Evolutionary conservation across 176 grass and related monocot genomes (phyloP).

Genomic region (Canna indica): DNA sequence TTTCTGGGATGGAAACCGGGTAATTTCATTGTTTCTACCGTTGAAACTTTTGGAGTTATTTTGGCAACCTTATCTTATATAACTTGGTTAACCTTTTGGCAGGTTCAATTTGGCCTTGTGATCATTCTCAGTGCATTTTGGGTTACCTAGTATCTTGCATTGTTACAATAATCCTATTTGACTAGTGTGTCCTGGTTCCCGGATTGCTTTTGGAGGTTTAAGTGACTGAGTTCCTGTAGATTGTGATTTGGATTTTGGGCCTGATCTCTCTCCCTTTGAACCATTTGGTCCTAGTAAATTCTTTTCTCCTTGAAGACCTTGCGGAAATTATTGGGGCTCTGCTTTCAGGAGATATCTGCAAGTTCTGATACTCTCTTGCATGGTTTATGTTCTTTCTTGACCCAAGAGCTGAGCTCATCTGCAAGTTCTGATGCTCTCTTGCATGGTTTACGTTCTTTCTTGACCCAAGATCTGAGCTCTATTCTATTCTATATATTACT

Average conservation of each 20-base stretch:
- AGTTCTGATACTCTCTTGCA: background rate
- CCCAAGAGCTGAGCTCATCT: background rate
- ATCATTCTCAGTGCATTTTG: slow-evolving; percentile 6
- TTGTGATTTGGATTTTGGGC: background rate
- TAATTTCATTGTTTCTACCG: slow-evolving; percentile 25
- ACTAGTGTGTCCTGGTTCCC: background rate
- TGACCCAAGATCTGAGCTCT: background rate
- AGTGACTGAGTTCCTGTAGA: background rate
- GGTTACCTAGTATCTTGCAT: background rate
- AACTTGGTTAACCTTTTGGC: slow-evolving; percentile 16
- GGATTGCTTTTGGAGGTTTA: background rate
- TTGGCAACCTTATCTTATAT: background rate
- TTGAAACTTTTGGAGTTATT: slow-evolving; percentile 8
- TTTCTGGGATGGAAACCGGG: slow-evolving; percentile 9
- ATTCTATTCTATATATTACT: too few species aligned
- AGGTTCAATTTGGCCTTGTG: slow-evolving; percentile 13
- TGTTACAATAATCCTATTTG: background rate
- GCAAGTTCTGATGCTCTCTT: background rate
- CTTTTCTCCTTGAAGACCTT: background rate
- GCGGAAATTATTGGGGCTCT: background rate
- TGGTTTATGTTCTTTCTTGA: background rate
- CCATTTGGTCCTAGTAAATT: background rate
- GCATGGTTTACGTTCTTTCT: background rate
- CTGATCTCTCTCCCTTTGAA: background rate
- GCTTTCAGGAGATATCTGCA: background rate